These are phyloP conservation scores for Xylaria venustula DNA, from an alignment of 495 filamentous ascomycete species.

Conservation along the genomic window DNA sequence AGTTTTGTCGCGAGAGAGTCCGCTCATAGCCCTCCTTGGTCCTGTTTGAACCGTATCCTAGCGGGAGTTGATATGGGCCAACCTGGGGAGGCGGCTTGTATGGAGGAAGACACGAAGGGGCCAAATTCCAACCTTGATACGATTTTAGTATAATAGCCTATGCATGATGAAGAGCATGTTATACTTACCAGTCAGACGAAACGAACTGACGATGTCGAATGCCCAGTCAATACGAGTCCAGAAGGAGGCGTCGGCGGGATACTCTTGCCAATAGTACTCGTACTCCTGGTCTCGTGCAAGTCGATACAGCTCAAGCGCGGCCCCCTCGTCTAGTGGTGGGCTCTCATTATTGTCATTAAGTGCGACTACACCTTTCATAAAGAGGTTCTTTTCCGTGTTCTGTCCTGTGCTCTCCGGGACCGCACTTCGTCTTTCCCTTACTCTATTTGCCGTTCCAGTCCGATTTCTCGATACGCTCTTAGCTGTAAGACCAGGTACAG, in stretches of 20 bases:
- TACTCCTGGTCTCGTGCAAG: conserved; percentile 24
- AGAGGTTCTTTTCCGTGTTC: neutral
- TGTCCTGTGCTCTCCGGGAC: neutral
- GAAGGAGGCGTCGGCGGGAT: conserved; percentile 56
- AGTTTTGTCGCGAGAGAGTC: conserved; percentile 36
- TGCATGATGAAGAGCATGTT: too few relatives aligned
- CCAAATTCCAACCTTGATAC: conserved; percentile 73
- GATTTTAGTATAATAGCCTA: neutral
- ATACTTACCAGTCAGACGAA: conserved; percentile 59
- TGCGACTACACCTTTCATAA: neutral
- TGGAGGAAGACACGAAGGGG: conserved; percentile 57
- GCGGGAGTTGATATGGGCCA: conserved; percentile 36
- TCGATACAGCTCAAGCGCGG: neutral
- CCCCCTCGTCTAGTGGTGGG: neutral
- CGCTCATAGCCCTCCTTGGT: conserved; percentile 34
- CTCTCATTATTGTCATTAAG: conserved; percentile 17
- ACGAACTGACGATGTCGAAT: conserved; percentile 63
- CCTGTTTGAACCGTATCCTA: conserved; percentile 31
- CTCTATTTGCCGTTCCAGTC: neutral
- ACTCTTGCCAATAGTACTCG: conserved; percentile 70
- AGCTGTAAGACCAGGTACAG: neutral
- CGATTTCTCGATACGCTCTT: neutral
- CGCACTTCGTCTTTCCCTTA: neutral
- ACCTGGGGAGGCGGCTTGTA: conserved; percentile 43
- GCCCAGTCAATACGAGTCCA: conserved; percentile 69